Evolutionary conservation across 2,329 filamentous ascomycete species (phyloP).

Genomic region (Epichloe uncinata): DNA sequence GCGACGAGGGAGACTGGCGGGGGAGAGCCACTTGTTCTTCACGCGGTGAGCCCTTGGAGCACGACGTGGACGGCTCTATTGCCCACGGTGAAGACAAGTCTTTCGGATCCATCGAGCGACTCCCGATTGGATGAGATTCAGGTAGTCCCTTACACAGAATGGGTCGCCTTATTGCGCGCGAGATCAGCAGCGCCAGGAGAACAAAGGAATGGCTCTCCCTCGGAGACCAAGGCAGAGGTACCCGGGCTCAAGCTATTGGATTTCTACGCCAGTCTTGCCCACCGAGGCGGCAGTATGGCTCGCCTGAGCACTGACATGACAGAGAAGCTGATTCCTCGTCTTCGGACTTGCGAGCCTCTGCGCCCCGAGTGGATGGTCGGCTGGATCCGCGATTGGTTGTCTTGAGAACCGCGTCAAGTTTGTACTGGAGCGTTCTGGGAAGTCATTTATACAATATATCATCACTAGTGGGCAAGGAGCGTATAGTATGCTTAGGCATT

Average conservation of each 20-base stretch:
- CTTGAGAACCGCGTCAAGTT: background rate
- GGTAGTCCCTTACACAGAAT: background rate
- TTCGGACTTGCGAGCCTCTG: background rate
- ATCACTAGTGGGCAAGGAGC: too few species aligned
- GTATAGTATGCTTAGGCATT: too few species aligned
- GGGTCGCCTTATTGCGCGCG: background rate
- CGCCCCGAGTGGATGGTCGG: conserved; percentile 5
- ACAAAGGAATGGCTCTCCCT: background rate
- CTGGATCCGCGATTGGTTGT: conserved; percentile 2
- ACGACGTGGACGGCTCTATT: conserved; percentile 3
- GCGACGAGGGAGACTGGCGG: background rate
- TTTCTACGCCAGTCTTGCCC: conserved; percentile 2
- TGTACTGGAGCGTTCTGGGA: too few species aligned
- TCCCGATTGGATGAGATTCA: background rate
- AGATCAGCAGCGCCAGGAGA: background rate
- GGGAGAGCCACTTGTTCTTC: background rate
- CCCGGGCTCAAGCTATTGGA: conserved; percentile 5
- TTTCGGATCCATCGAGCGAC: background rate
- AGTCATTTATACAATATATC: too few species aligned
- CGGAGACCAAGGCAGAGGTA: background rate
- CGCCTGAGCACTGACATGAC: background rate
- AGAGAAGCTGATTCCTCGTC: background rate
- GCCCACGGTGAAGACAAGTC: background rate
- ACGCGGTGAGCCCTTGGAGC: conserved; percentile 3
- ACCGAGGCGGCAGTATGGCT: background rate